Percentiles rank a stretch among this genome's conserved stretches.
phyloP scores from a whole-genome alignment of 148 eudicot species.

The Silene latifolia region DNA sequence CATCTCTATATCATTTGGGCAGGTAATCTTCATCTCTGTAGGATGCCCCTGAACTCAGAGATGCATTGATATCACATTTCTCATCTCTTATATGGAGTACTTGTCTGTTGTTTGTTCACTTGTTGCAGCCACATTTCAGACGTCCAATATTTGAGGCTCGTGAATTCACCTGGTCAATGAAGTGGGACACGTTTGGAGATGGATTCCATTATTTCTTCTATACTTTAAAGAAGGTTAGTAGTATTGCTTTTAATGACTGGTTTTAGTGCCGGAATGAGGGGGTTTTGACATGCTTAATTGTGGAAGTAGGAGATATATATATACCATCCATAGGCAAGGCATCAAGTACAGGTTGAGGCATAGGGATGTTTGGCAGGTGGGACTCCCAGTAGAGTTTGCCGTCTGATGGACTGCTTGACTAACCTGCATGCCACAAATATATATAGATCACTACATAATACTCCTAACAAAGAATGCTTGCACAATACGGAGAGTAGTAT shows the following conservation, averaged over 20 bases:
- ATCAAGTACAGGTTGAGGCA: background rate
- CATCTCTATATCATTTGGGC: conserved; percentile 90
- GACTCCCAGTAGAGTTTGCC: conserved; percentile 6
- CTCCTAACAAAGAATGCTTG: too few relatives aligned
- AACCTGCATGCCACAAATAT: background rate
- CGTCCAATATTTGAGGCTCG: conserved; percentile 70
- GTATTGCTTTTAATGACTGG: conserved; percentile 12
- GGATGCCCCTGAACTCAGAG: background rate
- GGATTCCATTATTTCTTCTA: conserved; percentile 97
- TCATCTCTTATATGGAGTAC: background rate
- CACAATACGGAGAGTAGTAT: too few relatives aligned
- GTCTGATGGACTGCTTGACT: background rate
- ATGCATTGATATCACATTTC: background rate
- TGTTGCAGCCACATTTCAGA: conserved; percentile 86
- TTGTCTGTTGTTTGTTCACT: background rate
- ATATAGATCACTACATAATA: too few relatives aligned
- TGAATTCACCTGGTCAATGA: conserved; percentile 81
- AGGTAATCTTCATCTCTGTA: conserved; percentile 42
- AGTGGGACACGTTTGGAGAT: conserved; percentile 85
- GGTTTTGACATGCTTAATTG: too few relatives aligned
- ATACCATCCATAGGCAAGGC: background rate
- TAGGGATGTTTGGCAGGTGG: conserved; percentile 5
- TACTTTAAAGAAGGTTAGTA: conserved; percentile 71
- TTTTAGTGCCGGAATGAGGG: background rate
- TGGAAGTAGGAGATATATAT: too few relatives aligned